Evolutionary conservation across 192 early-diverging fungal species (phyloP), one percentile per base, ranked within the genome.

Genomic region (Podila epigama): DNA sequence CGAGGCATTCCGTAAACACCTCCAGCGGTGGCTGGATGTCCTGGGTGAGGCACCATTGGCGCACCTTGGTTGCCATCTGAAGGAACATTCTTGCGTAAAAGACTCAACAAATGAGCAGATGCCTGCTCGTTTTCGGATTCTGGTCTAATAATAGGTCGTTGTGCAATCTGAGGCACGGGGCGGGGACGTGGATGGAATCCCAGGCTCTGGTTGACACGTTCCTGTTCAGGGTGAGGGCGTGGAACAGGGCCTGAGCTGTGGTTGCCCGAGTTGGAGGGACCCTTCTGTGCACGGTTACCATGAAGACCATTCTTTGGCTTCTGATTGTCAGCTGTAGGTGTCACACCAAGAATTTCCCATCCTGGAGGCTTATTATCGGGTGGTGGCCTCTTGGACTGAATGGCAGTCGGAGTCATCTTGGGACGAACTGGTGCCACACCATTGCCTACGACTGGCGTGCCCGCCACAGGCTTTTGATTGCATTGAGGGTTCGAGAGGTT

Each of bases 401-500:
- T 55, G 8, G 28, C 34, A 33, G 33, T 52, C 1, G n/a, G 42
- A 28, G 33, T 52, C 20, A n/a, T 60, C 41, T 63, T 70, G 53
- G 52, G 55, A 32, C 58, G 40, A 57, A 77, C 36, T 40, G 58
- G 42, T 6, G 48, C 58, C 7, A 41, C 65, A 4, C 53, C 37
- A 28, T 40, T n/a, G n/a, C 62, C 48, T 5, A 48, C 28, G 10
- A 60, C 29, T 1, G 32, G 29, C 8, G 52, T 10, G 6, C 27
- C 37, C 31, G 61, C 7, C 10, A 66, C 28, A 4, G 27, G 56
- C 50, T 63, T 68, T 28, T 63, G 73, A 11, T 77, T 77, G 58
- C 66, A 82, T 67, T 92, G 91, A 27, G 82, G 84, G 29, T 82
- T 51, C 25, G 89, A 88, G 55, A 96, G 75, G 55, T 98, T 95